Evolutionary conservation across 345 rosid species (phyloP).

Genomic region (Moringa oleifera): DNA sequence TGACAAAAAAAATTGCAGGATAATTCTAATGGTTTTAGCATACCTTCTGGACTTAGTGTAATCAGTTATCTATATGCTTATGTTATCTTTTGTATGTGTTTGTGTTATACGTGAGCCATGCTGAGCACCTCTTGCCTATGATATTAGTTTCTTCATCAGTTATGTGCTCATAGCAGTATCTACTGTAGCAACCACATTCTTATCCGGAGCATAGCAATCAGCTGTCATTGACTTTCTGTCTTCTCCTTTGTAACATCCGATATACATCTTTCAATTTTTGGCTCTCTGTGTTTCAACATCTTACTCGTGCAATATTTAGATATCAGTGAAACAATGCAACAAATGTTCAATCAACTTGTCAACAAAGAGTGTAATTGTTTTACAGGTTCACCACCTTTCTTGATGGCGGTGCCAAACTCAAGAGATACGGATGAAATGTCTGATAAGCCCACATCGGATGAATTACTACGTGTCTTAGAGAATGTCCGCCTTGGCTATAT

Average conservation of each 20-base stretch:
- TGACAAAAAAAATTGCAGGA: too few relatives aligned
- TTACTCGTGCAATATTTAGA: neutral
- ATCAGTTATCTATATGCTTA: too few relatives aligned
- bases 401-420: constrained; percentile 24
- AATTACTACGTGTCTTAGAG: constrained; percentile 53
- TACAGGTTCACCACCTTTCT: constrained; percentile 47
- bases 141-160: too few relatives aligned
- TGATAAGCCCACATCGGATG: constrained; percentile 58
- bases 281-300: neutral
- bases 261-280: neutral
- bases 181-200: too few relatives aligned
- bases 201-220: too few relatives aligned
- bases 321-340: too few relatives aligned
- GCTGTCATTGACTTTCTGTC: neutral
- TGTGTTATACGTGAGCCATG: too few relatives aligned
- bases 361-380: neutral
- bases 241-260: neutral
- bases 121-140: too few relatives aligned
- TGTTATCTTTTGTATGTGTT: too few relatives aligned
- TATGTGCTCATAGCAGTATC: too few relatives aligned
- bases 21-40: too few relatives aligned
- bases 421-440: constrained; percentile 24
- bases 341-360: neutral
- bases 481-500: constrained; percentile 70
- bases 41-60: too few relatives aligned